A percentile compares a stretch with the other conserved stretches of the same genome.
Conservation (phyloP, 768 basidiomycete genomes). For the Suillus weaverae region DNA sequence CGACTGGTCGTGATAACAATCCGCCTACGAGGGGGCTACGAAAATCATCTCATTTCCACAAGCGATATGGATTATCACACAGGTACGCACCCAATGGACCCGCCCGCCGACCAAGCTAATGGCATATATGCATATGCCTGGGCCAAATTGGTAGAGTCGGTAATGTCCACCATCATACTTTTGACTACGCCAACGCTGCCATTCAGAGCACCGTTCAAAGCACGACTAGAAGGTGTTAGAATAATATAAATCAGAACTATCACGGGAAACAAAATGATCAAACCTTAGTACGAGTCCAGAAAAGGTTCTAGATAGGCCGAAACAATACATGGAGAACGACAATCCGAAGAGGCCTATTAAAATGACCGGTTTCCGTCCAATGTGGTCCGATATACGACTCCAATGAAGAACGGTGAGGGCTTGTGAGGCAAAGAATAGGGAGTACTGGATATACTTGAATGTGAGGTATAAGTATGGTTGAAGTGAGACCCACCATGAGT, state of each 20-base stretch:
- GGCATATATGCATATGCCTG: constrained; percentile 71
- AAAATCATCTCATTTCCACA: background rate
- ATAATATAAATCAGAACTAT: background rate
- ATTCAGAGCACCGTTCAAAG: constrained; percentile 70
- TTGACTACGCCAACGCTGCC: constrained; percentile 72
- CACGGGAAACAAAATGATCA: background rate
- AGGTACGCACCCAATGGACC: constrained; percentile 42
- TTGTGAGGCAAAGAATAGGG: constrained; percentile 76
- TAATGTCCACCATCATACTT: constrained; percentile 73
- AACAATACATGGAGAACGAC: constrained; percentile 70
- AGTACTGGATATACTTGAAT: constrained; percentile 51
- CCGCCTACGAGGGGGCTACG: constrained; percentile 70
- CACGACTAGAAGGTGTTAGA: constrained; percentile 46
- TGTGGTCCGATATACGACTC: constrained; percentile 67
- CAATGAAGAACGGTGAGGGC: constrained; percentile 73
- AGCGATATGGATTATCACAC: background rate
- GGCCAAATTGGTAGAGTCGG: constrained; percentile 67
- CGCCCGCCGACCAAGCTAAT: constrained; percentile 46
- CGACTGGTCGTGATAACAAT: constrained; percentile 61
- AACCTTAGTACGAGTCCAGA: constrained; percentile 58
- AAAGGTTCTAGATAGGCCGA: constrained; percentile 73
- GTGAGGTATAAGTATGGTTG: background rate
- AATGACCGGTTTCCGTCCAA: constrained; percentile 77
- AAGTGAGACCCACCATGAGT: constrained; percentile 49
- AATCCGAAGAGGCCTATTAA: constrained; percentile 64